Conservation (phyloP, 495 filamentous ascomycete genomes). For the Hypoxylon fragiforme region DNA sequence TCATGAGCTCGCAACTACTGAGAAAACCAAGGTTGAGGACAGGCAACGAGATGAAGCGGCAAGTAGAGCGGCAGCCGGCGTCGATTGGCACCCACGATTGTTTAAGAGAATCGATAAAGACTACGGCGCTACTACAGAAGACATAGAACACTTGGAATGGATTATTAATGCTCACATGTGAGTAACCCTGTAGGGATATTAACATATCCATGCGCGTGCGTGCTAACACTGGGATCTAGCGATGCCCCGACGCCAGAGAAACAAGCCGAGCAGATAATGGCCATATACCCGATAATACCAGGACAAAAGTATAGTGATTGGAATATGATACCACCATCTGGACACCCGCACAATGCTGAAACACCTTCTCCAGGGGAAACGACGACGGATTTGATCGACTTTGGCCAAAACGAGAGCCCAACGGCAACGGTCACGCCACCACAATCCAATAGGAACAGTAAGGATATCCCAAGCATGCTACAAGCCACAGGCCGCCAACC, state of each 20-base stretch:
- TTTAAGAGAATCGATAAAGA: slow-evolving; percentile 78
- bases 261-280: slow-evolving; percentile 80
- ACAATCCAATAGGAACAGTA: slow-evolving; percentile 31
- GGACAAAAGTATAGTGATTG: slow-evolving; percentile 61
- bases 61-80: slow-evolving; percentile 72
- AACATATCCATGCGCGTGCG: slow-evolving; percentile 16
- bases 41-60: slow-evolving; percentile 87
- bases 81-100: slow-evolving; percentile 86
- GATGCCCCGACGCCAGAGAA: slow-evolving; percentile 71
- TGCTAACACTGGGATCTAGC: slow-evolving; percentile 38
- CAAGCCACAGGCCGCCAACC: slow-evolving; percentile 44
- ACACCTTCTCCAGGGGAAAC: slow-evolving; percentile 9
- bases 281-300: slow-evolving; percentile 81
- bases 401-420: slow-evolving; percentile 43
- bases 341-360: slow-evolving; percentile 6
- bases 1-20: slow-evolving; percentile 87
- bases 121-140: slow-evolving; percentile 73
- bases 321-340: slow-evolving; percentile 36
- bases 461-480: slow-evolving; percentile 47
- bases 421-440: slow-evolving; percentile 2
- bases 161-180: slow-evolving; percentile 89
- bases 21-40: slow-evolving; percentile 94
- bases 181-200: slow-evolving; percentile 33
- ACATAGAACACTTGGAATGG: slow-evolving; percentile 89
- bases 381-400: slow-evolving; percentile 50